These are phyloP conservation scores for Magnusiomyces suaveolens DNA, from an alignment of 1,139 yeast species.

Conservation along the genomic window DNA sequence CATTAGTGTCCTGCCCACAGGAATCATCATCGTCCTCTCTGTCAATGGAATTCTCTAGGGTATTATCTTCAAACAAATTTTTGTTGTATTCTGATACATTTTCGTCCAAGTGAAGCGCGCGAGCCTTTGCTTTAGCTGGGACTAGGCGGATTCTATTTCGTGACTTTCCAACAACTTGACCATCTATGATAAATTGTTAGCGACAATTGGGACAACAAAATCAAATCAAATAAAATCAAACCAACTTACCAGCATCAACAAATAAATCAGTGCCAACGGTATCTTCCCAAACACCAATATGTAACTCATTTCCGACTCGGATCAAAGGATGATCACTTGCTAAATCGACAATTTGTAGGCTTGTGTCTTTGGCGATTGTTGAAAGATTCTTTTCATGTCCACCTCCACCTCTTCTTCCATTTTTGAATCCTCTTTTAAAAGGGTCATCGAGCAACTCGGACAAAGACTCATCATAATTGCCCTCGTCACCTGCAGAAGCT, in stretches of 20 bases:
- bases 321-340: constrained; percentile 45
- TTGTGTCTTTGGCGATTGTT: neutral
- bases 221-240: neutral
- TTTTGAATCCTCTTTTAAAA: neutral
- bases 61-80: neutral
- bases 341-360: constrained; percentile 44
- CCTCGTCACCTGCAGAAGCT: neutral
- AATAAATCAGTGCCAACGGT: constrained; percentile 75
- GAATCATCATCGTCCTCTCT: neutral
- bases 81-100: constrained; percentile 1
- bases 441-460: neutral
- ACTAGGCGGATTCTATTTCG: constrained; percentile 21
- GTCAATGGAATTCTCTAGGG: neutral
- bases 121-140: constrained; percentile 20
- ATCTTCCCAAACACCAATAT: constrained; percentile 68
- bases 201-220: neutral
- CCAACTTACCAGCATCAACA: constrained; percentile 18
- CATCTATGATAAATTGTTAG: constrained; percentile 15
- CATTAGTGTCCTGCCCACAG: constrained; percentile 1
- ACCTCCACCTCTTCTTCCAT: neutral
- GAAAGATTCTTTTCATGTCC: neutral
- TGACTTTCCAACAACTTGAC: constrained; percentile 23
- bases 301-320: constrained; percentile 47
- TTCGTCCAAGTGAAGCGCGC: constrained; percentile 13
- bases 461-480: neutral